A percentile compares a stretch with the other conserved stretches of the same genome.
Evolutionary conservation across 106 monocot species (phyloP).

Genomic region (Platanthera zijinensis): DNA sequence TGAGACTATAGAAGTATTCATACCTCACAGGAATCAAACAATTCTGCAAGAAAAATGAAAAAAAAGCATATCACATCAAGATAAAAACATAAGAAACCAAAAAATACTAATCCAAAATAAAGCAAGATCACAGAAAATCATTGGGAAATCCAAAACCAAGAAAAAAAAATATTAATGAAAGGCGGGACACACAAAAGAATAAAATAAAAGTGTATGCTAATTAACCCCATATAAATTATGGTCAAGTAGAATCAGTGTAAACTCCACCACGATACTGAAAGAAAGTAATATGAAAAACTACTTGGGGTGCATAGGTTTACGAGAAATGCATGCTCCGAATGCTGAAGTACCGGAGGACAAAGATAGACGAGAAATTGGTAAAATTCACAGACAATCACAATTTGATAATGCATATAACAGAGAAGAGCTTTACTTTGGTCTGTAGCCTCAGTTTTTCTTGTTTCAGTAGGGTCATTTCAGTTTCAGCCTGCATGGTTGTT

Average conservation of each 20-base stretch:
- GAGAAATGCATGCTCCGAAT: too few relatives aligned
- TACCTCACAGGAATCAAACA: background rate
- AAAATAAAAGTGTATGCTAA: too few relatives aligned
- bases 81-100: too few relatives aligned
- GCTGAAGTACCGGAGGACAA: too few relatives aligned
- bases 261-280: too few relatives aligned
- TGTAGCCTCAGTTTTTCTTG: constrained; percentile 84
- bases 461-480: constrained; percentile 66
- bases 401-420: background rate
- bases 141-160: background rate
- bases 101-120: background rate
- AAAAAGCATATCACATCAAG: background rate
- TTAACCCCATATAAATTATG: too few relatives aligned
- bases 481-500: constrained; percentile 52
- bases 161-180: background rate
- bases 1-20: background rate
- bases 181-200: background rate
- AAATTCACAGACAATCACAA: background rate
- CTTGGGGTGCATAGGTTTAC: too few relatives aligned
- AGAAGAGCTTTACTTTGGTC: constrained; percentile 42
- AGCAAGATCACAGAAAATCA: background rate
- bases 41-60: background rate
- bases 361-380: background rate
- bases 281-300: too few relatives aligned
- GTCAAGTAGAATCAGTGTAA: too few relatives aligned